These are phyloP conservation scores for Lyophyllum atratum DNA, from an alignment of 768 basidiomycete species.

Conservation along the genomic window DNA sequence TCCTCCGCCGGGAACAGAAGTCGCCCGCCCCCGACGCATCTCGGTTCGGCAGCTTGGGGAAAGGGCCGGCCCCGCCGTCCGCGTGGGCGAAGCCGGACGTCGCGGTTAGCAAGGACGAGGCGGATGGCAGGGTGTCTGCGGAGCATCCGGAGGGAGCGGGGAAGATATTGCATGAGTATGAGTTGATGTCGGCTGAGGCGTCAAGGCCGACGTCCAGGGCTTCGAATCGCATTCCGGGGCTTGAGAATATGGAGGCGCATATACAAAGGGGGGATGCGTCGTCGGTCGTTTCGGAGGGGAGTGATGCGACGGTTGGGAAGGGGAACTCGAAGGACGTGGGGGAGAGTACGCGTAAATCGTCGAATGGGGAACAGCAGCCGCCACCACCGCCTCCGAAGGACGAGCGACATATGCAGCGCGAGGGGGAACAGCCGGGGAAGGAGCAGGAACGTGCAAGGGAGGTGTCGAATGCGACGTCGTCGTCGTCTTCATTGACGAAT, in stretches of 20 bases:
- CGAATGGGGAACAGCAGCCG: background rate
- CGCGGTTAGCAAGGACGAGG: constrained; percentile 50
- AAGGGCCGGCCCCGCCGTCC: constrained; percentile 33
- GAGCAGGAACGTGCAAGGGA: constrained; percentile 5
- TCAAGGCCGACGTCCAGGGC: constrained; percentile 2
- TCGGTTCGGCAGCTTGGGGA: constrained; percentile 13
- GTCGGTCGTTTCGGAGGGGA: constrained; percentile 41
- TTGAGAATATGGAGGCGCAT: constrained; percentile 19
- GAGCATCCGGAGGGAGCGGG: constrained; percentile 41
- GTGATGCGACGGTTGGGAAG: constrained; percentile 38
- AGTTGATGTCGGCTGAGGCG: constrained; percentile 30
- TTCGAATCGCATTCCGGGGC: background rate
- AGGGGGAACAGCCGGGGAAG: constrained; percentile 1
- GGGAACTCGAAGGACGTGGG: constrained; percentile 5
- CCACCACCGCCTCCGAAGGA: constrained; percentile 30
- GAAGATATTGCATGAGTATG: constrained; percentile 48
- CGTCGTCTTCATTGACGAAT: constrained; percentile 42
- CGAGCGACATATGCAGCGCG: background rate
- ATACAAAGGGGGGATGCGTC: constrained; percentile 39
- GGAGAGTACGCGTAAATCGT: constrained; percentile 4
- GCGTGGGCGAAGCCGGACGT: constrained; percentile 63
- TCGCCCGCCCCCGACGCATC: constrained; percentile 25
- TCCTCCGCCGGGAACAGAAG: constrained; percentile 61
- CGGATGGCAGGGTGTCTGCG: constrained; percentile 48
- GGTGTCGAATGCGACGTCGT: constrained; percentile 13